Percentiles rank a stretch among this genome's conserved stretches.
Conservation (phyloP, 2,329 filamentous ascomycete species). For the Talaromyces sp. region DNA sequence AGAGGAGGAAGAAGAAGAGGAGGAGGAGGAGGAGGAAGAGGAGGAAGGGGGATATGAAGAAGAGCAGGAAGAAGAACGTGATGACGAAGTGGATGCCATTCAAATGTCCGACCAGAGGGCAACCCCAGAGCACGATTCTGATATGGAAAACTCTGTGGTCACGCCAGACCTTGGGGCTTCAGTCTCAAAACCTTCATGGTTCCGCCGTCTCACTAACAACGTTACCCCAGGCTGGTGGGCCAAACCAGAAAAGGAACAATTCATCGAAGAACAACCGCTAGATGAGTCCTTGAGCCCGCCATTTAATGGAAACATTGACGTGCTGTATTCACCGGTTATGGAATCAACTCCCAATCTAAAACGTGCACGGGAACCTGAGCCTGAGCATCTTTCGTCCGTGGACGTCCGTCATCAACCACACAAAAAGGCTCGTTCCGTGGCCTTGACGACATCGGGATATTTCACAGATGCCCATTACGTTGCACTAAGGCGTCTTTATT, state of each 20-base stretch:
- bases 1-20: background rate
- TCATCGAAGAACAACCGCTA: background rate
- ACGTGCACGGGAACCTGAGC: constrained; percentile 4
- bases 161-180: constrained; percentile 1
- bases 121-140: background rate
- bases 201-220: constrained; percentile 21
- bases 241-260: constrained; percentile 1
- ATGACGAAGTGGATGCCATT: constrained; percentile 15
- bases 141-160: background rate
- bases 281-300: constrained; percentile 11
- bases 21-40: background rate
- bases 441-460: constrained; percentile 32
- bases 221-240: constrained; percentile 14
- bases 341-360: constrained; percentile 9
- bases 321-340: background rate
- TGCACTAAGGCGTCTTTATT: constrained; percentile 34
- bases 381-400: background rate
- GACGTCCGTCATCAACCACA: background rate
- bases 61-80: constrained; percentile 8
- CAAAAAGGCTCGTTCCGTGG: constrained; percentile 6
- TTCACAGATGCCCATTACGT: constrained; percentile 39
- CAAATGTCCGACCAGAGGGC: background rate
- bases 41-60: constrained; percentile 13
- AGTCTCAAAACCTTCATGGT: constrained; percentile 30
- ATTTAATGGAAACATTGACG: background rate